Percentiles rank a stretch among this genome's conserved stretches.
phyloP scores from a whole-genome alignment of 2,329 filamentous ascomycete species.

The Monosporascus sp. region DNA sequence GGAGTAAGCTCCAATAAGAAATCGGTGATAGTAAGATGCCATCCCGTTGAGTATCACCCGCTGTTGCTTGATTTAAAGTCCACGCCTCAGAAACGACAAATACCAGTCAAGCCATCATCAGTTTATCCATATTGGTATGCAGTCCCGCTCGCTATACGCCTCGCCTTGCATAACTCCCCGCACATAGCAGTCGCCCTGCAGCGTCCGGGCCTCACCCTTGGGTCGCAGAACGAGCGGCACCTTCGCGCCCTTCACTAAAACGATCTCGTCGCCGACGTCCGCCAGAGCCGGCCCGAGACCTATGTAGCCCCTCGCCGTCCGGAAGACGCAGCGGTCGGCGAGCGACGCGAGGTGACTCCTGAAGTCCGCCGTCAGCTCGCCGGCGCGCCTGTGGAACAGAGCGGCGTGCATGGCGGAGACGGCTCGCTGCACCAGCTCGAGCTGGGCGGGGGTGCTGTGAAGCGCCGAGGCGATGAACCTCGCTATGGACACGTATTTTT shows the following conservation, averaged over 20 bases:
- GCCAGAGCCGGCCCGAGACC: conserved; percentile 11
- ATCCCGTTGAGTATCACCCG: no score
- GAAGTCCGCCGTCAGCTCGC: conserved; percentile 12
- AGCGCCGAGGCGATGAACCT: conserved; percentile 6
- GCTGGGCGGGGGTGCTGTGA: conserved; percentile 4
- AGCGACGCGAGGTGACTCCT: conserved; percentile 11
- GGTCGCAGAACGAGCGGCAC: conserved; percentile 11
- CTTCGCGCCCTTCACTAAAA: conserved; percentile 10
- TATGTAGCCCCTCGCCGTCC: conserved; percentile 12
- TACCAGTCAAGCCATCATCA: background rate
- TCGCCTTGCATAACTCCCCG: conserved; percentile 13
- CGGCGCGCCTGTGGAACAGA: conserved; percentile 8
- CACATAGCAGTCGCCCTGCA: conserved; percentile 14
- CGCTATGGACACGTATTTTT: conserved; percentile 8
- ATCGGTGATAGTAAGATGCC: no score
- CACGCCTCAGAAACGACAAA: background rate
- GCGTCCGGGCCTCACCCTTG: conserved; percentile 6
- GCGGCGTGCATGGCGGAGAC: conserved; percentile 5
- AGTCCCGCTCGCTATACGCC: conserved; percentile 11
- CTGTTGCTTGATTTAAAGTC: no score
- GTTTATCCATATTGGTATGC: conserved; percentile 9
- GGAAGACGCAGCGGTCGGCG: conserved; percentile 9
- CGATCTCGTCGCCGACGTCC: conserved; percentile 11
- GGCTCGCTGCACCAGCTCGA: conserved; percentile 5
- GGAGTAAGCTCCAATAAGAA: no score